A percentile compares a stretch with the other conserved stretches of the same genome.
phyloP scores from a whole-genome alignment of 345 rosid genomes.

The Gossypium turneri region DNA sequence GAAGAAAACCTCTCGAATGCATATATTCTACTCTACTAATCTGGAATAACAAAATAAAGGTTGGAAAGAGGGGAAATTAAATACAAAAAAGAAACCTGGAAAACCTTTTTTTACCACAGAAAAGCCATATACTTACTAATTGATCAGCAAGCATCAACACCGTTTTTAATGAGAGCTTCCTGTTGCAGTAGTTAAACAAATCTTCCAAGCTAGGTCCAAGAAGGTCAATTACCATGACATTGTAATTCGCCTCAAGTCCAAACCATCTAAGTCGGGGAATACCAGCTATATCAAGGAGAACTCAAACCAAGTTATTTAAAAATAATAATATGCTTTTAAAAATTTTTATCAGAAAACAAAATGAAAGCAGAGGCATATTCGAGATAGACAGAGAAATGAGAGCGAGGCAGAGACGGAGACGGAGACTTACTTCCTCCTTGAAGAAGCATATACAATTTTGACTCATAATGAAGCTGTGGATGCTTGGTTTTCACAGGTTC shows the following conservation, averaged over 20 bases:
- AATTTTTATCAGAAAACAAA: neutral
- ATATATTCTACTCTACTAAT: constrained; percentile 75
- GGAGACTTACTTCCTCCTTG: constrained; percentile 75
- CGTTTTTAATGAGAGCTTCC: constrained; percentile 67
- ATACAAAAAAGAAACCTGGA: neutral
- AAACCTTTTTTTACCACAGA: neutral
- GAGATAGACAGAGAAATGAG: neutral
- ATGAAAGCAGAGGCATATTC: neutral
- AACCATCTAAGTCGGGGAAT: constrained; percentile 85
- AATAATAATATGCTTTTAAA: neutral
- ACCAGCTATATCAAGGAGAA: constrained; percentile 49
- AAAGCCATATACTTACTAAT: constrained; percentile 39
- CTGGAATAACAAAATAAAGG: constrained; percentile 29
- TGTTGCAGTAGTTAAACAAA: constrained; percentile 69
- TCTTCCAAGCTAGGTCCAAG: constrained; percentile 93
- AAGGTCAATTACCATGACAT: constrained; percentile 81
- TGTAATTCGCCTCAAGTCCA: constrained; percentile 77
- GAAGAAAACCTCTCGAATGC: constrained; percentile 78
- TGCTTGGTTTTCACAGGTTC: constrained; percentile 81
- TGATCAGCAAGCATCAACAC: constrained; percentile 91
- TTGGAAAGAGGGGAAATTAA: neutral
- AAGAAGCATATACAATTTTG: constrained; percentile 78
- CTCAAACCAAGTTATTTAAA: neutral
- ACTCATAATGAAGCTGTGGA: constrained; percentile 86
- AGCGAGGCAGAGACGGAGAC: neutral